These are phyloP conservation scores for Paramecium sexaurelia DNA, from an alignment of 73 alveolate genomes.

Conservation along the genomic window DNA sequence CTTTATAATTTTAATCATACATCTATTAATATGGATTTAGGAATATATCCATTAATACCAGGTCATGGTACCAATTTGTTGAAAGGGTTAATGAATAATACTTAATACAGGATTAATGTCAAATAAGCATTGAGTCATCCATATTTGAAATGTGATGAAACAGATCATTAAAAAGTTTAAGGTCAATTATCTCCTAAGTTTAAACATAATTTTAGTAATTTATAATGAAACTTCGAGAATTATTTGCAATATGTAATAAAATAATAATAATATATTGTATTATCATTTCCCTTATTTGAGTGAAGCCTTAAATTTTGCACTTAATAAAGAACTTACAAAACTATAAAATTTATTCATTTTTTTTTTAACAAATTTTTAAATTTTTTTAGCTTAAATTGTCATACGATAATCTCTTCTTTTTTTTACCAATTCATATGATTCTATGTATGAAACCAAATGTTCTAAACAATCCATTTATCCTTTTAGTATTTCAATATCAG, in stretches of 20 bases:
- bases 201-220: not conserved
- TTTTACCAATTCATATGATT: not conserved
- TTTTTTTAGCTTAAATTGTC: not conserved
- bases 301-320: conserved; percentile 52
- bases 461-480: conserved; percentile 18
- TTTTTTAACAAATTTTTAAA: conserved; percentile 12
- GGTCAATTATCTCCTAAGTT: not conserved
- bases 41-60: not conserved
- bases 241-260: too few species aligned
- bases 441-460: not conserved
- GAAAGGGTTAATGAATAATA: not conserved
- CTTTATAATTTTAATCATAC: not conserved
- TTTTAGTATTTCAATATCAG: conserved; percentile 2
- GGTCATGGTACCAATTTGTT: conserved; percentile 15
- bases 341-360: conserved; percentile 48
- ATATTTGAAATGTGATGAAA: not conserved
- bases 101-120: not conserved
- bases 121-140: conserved; percentile 11
- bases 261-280: not conserved
- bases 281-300: conserved; percentile 19
- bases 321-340: conserved; percentile 3
- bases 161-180: not conserved
- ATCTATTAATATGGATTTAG: not conserved
- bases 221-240: too few species aligned
- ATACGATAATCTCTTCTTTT: not conserved